phyloP scores from a whole-genome alignment of 2,329 filamentous ascomycete genomes.

The Diatrype stigma region DNA sequence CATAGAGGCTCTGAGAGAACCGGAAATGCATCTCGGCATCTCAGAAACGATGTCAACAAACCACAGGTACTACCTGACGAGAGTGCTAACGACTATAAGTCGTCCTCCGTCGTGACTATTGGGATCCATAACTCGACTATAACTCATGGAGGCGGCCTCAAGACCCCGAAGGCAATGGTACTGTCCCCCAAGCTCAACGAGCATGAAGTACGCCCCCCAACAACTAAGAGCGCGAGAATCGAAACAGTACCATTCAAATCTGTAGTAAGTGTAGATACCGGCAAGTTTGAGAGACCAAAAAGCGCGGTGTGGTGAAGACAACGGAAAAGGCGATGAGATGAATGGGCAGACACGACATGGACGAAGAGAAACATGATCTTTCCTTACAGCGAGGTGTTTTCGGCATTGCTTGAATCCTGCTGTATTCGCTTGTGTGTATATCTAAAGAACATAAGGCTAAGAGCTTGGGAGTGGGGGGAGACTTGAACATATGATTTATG shows the following conservation, averaged over 20 bases:
- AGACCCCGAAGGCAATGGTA: slow-evolving; percentile 20
- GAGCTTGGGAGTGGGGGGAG: too few relatives aligned
- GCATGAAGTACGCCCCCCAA: slow-evolving; percentile 3
- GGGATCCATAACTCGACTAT: slow-evolving; percentile 2
- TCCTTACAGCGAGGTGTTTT: neutral
- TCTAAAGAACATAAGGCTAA: too few relatives aligned
- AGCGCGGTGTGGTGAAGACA: slow-evolving; percentile 12
- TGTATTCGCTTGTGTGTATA: too few relatives aligned
- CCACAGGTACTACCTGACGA: neutral
- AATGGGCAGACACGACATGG: neutral
- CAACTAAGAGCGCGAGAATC: slow-evolving; percentile 5
- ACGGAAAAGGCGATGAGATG: neutral
- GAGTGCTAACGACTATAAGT: neutral
- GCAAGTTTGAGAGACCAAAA: slow-evolving; percentile 8
- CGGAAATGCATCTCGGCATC: neutral
- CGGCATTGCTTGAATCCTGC: neutral
- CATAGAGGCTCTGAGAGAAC: neutral
- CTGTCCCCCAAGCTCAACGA: slow-evolving; percentile 10
- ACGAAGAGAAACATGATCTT: neutral
- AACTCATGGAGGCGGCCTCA: slow-evolving; percentile 6
- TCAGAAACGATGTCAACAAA: neutral
- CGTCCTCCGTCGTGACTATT: slow-evolving; percentile 2
- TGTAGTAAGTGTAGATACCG: slow-evolving; percentile 7
- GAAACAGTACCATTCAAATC: slow-evolving; percentile 6
- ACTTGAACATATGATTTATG: neutral